Evolutionary conservation across 2,329 filamentous ascomycete species (phyloP), one percentile per base, ranked within the genome.

Genomic region (Cephalotrichum gorgonifer): DNA sequence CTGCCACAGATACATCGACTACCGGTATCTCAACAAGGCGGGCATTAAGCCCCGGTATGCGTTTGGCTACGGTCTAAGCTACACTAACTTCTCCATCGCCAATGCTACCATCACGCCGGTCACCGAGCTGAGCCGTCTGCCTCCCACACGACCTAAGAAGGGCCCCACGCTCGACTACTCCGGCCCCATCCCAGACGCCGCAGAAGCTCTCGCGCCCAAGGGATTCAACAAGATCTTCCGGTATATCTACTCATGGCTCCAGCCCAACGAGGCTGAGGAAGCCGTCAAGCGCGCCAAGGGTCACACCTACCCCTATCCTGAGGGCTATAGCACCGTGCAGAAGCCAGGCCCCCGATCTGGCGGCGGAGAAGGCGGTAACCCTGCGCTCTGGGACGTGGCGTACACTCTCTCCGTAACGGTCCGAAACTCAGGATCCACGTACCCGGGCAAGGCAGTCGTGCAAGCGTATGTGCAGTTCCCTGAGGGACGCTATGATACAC

Each of bases 41-140:
- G 71, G 74, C 50, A 83, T 93, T 52, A 72, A 73, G 5, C 90
- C 90, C 1, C 83, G 86, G 1, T 96, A 83, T 60, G 85, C 88
- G 43, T 96, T 96, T 57, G 90, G 91, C 0, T 90, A 82, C 52
- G 91, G 90, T 0, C 74, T 96, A 2, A 87, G 83, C 47, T 95
- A 93, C 68, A 89, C 88, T 0, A 75, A 67, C 1, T 94, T 91
- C 62, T 67, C 76, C 12, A 75, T 88, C 50, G 52, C 72, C 1
- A 69, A 76, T 4, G 61, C 77, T 3, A 64, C 69, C 30, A 65
- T 85, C 50, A 62, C 63, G 42, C 61, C 68, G 43, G 57, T 74
- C 20, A 72, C 69, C 14, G 57, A 67, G 9, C 76, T 80, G 52
- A 59, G 49, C 27, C 53, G 51, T 1, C 57, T 62, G 2, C 68